Evolutionary conservation across 768 basidiomycete genomes (phyloP).

Genomic region (Suillus discolor): DNA sequence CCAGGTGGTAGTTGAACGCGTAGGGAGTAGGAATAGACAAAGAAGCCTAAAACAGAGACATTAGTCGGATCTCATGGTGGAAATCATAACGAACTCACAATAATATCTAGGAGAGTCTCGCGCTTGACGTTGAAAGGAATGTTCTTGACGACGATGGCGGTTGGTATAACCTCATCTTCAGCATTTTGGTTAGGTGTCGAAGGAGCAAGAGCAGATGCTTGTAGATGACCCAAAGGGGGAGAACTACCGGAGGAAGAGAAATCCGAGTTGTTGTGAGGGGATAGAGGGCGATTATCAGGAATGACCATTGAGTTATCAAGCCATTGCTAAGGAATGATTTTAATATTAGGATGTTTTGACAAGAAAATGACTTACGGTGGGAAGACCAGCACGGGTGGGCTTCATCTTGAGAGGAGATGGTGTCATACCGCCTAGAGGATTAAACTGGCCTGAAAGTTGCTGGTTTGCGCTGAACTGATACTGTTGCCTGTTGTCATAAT

Average conservation of each 20-base stretch:
- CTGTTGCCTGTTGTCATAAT: conserved; percentile 71
- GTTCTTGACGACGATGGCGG: conserved; percentile 99
- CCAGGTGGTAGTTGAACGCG: conserved; percentile 99
- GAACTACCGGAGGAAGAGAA: conserved; percentile 88
- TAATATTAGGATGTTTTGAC: conserved; percentile 24
- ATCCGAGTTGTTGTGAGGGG: conserved; percentile 86
- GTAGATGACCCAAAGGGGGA: conserved; percentile 55
- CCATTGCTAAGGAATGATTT: conserved; percentile 68
- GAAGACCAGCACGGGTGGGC: conserved; percentile 66
- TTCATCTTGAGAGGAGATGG: conserved; percentile 80
- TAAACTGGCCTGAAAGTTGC: conserved; percentile 50
- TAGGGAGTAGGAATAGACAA: conserved; percentile 95
- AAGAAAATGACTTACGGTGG: conserved; percentile 57
- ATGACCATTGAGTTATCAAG: conserved; percentile 57
- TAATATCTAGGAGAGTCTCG: conserved; percentile 94
- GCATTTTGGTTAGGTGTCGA: conserved; percentile 51
- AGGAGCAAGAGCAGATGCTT: conserved; percentile 48
- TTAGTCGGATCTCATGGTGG: conserved; percentile 5
- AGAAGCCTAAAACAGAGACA: conserved; percentile 61
- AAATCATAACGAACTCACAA: conserved; percentile 57
- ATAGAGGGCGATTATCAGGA: conserved; percentile 78
- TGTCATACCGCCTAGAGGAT: conserved; percentile 50
- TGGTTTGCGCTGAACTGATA: conserved; percentile 73
- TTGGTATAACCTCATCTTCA: conserved; percentile 96
- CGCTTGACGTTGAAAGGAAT: conserved; percentile 99